These are phyloP conservation scores for Metarhizium humberi DNA, from an alignment of 2,329 filamentous ascomycete genomes.

Conservation along the genomic window DNA sequence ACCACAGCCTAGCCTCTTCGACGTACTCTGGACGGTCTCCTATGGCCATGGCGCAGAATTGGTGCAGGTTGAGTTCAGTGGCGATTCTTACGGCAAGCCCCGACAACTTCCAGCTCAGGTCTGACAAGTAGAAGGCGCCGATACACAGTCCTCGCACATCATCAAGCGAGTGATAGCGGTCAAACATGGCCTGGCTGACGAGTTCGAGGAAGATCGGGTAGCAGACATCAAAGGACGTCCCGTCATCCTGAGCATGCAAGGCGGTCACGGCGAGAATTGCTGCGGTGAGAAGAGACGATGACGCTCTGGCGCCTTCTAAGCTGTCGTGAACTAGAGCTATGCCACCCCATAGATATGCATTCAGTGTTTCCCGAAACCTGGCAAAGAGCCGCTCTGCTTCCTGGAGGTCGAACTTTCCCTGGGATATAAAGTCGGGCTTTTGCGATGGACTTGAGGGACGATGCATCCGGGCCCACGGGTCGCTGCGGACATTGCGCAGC, in stretches of 20 bases:
- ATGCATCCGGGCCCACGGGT: constrained; percentile 14
- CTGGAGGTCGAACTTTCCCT: constrained; percentile 15
- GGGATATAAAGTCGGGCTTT: constrained; percentile 19
- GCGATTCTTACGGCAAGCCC: constrained; percentile 49
- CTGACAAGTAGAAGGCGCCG: constrained; percentile 55
- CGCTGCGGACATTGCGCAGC: constrained; percentile 22
- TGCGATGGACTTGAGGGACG: constrained; percentile 6
- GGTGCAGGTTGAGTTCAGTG: constrained; percentile 47
- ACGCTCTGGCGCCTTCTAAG: constrained; percentile 17
- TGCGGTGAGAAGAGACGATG: constrained; percentile 19
- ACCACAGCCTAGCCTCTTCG: constrained; percentile 51
- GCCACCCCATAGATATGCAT: constrained; percentile 23
- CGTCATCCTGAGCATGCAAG: constrained; percentile 21
- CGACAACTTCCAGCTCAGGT: constrained; percentile 46
- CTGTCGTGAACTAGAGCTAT: constrained; percentile 19
- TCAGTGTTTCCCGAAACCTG: constrained; percentile 19
- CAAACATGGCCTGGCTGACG: constrained; percentile 48
- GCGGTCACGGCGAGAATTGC: constrained; percentile 24
- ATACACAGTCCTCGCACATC: constrained; percentile 52
- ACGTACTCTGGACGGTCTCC: constrained; percentile 34
- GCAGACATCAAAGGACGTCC: constrained; percentile 43
- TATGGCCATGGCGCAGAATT: constrained; percentile 39
- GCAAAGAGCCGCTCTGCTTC: constrained; percentile 20
- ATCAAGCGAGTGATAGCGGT: constrained; percentile 42
- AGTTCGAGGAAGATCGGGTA: constrained; percentile 49